Evolutionary conservation across 2,329 filamentous ascomycete species (phyloP), one percentile per base, ranked within the genome.

Genomic region (Apiospora saccharicola): DNA sequence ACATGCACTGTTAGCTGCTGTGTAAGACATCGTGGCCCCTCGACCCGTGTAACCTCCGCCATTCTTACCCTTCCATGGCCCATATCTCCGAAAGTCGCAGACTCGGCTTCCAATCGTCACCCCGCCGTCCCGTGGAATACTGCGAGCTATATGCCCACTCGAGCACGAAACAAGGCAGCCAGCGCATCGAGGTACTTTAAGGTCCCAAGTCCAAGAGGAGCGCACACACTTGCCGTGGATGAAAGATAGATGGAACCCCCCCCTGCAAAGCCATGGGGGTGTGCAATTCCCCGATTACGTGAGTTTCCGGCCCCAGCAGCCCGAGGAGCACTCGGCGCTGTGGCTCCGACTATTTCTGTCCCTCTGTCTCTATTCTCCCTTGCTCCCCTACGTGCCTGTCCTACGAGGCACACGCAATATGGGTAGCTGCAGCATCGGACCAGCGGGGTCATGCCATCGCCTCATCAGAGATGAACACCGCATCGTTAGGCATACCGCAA

Each of bases 371-470:
- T 53, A 5, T 10, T 30, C 26, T 61, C 14, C 53, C 14, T 16
- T 34, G 30, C 8, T 41, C 34, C 34, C 19, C 57, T 41, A 41
- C 57, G 57, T 16, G 19, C 34, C 19, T 41, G 57, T 64, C 57
- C 22, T 8, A 64, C 57, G 34, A 34, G 22, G 44, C 46, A 49
- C 30, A 64, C 57, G 34, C 57, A 64, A 64, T 64, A 64, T 24
- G 34, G 30, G 34, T 24, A 64, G 57, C 57, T 37, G 34, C 57
- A 64, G 57, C 57, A 64, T 64, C 57, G 57, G 30, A 34, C 19
- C 34, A 64, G 57, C 34, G 57, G 57, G 57, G 57, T n/a, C 57
- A 41, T 64, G 57, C 57, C 57, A 41, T 64, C 22, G 34, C 57
- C 57, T 64, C 57, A 64, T 64, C 57, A 13, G 22, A n/a, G 34